phyloP scores from a whole-genome alignment of 148 eudicot genomes.

The Talinum fruticosum region DNA sequence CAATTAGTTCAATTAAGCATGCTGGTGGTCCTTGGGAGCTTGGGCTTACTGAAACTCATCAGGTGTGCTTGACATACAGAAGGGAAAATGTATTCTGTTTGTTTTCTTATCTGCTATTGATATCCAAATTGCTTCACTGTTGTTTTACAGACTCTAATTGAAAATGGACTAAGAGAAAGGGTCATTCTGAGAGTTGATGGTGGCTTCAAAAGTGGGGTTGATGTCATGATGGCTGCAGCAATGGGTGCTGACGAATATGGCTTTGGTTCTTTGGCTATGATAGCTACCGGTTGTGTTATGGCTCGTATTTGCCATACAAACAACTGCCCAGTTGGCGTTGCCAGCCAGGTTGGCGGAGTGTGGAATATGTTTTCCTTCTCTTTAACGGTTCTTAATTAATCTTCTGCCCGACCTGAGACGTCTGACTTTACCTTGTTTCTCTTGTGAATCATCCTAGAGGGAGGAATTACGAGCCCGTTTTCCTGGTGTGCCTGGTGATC shows the following conservation, averaged over 20 bases:
- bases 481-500: conserved; percentile 99
- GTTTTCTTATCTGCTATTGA: conserved; percentile 3
- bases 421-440: conserved; percentile 6
- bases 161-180: conserved; percentile 95
- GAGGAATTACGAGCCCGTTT: conserved; percentile 97
- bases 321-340: conserved; percentile 99
- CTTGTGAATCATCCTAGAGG: conserved; percentile 45
- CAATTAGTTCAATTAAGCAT: conserved; percentile 96
- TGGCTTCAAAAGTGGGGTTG: conserved; percentile 98
- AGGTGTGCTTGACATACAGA: conserved; percentile 48
- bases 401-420: not conserved
- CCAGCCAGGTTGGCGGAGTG: conserved; percentile 65
- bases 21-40: conserved; percentile 99
- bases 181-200: conserved; percentile 97
- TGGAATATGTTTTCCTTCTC: not conserved
- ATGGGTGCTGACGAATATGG: conserved; percentile 99
- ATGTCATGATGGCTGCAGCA: conserved; percentile 97
- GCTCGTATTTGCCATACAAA: conserved; percentile 99
- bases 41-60: conserved; percentile 93
- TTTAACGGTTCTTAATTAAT: not conserved
- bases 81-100: not conserved
- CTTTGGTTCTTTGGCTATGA: conserved; percentile 98
- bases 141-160: conserved; percentile 62
- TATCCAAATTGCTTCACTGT: not conserved
- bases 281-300: conserved; percentile 99